Evolutionary conservation across 352 stramenopile genomes (phyloP).

Genomic region (Sclerospora graminicola): DNA sequence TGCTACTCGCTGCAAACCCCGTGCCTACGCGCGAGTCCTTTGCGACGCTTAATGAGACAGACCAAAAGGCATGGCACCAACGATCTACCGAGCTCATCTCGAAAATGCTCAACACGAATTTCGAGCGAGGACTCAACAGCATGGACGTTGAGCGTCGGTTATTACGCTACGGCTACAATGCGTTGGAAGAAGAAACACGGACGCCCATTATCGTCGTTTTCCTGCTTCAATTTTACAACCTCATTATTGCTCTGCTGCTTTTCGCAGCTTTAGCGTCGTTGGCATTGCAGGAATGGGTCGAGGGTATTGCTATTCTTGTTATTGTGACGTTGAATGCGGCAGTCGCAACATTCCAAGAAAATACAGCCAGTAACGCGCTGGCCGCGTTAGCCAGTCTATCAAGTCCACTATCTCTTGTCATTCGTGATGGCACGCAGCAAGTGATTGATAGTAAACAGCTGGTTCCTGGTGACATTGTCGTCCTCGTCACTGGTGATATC

Average conservation of each 20-base stretch:
- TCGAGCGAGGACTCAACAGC: constrained; percentile 32
- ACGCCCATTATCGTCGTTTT: constrained; percentile 57
- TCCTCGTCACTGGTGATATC: constrained; percentile 88
- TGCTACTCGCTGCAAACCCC: constrained; percentile 41
- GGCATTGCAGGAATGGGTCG: constrained; percentile 49
- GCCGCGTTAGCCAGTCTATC: constrained; percentile 50
- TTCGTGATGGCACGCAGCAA: constrained; percentile 49
- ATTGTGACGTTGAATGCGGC: constrained; percentile 54
- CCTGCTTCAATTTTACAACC: constrained; percentile 71
- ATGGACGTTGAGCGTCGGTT: constrained; percentile 33
- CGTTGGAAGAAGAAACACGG: constrained; percentile 48
- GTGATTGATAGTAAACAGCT: constrained; percentile 58
- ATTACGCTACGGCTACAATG: constrained; percentile 39
- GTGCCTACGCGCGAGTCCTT: constrained; percentile 38
- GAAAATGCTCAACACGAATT: constrained; percentile 43
- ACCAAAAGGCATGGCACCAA: constrained; percentile 44
- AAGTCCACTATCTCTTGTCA: constrained; percentile 49
- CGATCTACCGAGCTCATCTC: constrained; percentile 31
- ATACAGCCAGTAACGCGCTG: constrained; percentile 51
- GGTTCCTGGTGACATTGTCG: constrained; percentile 79
- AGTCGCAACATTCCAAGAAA: constrained; percentile 54
- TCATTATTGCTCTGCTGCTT: constrained; percentile 62
- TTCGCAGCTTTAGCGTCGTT: constrained; percentile 45
- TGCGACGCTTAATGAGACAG: constrained; percentile 36
- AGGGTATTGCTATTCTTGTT: constrained; percentile 58